These are phyloP conservation scores for Quercus ilex DNA, from an alignment of 306 rosid species.

Conservation along the genomic window DNA sequence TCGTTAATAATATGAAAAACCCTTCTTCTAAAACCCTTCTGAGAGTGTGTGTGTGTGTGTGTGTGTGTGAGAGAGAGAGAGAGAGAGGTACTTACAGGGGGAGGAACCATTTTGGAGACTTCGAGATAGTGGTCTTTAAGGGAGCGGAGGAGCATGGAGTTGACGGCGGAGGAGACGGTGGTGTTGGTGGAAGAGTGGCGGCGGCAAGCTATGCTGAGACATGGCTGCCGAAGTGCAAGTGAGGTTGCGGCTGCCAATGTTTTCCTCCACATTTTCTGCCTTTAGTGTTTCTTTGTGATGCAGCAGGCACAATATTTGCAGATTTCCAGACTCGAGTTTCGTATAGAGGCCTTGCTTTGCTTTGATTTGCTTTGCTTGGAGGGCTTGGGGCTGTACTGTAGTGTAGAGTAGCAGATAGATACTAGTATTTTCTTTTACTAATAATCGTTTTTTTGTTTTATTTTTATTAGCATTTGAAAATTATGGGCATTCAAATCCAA, in stretches of 20 bases:
- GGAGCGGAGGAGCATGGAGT: conserved; percentile 75
- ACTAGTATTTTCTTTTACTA: no score
- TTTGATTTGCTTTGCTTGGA: no score
- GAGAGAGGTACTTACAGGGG: conserved; percentile 49
- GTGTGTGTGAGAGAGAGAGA: background rate
- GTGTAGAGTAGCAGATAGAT: no score
- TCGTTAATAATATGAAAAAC: background rate
- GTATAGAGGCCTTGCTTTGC: no score
- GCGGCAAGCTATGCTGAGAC: conserved; percentile 18
- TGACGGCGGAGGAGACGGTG: conserved; percentile 58
- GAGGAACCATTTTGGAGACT: conserved; percentile 77
- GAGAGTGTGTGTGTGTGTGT: no score
- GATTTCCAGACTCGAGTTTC: no score
- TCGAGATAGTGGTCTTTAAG: conserved; percentile 88
- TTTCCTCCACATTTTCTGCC: conserved; percentile 57
- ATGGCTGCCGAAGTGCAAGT: conserved; percentile 34
- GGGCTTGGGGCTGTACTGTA: no score
- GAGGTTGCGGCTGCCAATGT: conserved; percentile 22
- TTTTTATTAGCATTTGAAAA: no score
- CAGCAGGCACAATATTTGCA: no score
- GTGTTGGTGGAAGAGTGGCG: conserved; percentile 10
- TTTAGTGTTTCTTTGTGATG: no score
- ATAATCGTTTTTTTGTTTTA: no score
- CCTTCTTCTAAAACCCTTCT: conserved; percentile 17
- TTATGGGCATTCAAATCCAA: no score